Evolutionary conservation across 129 eudicot species (phyloP).

Genomic region (Calendula officinalis): DNA sequence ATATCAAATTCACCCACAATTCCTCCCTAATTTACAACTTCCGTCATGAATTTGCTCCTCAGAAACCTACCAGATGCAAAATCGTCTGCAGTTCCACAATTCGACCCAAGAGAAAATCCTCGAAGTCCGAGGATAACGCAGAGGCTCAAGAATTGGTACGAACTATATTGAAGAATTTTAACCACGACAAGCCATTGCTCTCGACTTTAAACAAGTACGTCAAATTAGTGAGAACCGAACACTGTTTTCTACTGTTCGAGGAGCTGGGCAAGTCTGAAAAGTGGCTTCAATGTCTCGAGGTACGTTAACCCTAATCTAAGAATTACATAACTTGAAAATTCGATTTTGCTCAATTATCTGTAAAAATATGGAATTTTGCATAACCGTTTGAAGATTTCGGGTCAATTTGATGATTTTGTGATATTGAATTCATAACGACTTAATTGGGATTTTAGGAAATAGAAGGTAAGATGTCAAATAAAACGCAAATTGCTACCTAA

Average conservation of each 20-base stretch:
- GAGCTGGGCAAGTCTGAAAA: conserved; percentile 77
- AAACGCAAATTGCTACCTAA: not conserved
- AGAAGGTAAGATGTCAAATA: not conserved
- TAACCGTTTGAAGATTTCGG: not conserved
- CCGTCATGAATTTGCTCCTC: not conserved
- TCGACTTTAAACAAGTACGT: conserved; percentile 66
- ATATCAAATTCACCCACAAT: conserved; percentile 24
- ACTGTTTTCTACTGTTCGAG: conserved; percentile 88
- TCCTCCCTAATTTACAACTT: conserved; percentile 22
- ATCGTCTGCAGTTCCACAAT: conserved; percentile 20
- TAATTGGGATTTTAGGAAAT: not conserved
- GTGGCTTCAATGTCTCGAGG: conserved; percentile 83
- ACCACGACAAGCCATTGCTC: conserved; percentile 43
- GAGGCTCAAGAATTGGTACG: conserved; percentile 35
- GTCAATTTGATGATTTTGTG: not conserved
- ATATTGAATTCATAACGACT: not conserved
- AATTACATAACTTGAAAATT: not conserved
- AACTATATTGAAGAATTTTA: conserved; percentile 16
- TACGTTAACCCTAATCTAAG: not conserved
- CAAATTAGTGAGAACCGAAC: conserved; percentile 70
- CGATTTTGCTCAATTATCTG: not conserved
- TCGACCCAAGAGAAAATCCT: conserved; percentile 29
- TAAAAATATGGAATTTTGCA: no score
- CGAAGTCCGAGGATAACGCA: conserved; percentile 22
- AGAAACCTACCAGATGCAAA: conserved; percentile 21